Conservation (phyloP, 2,329 filamentous ascomycete genomes). For the Beauveria varroae region DNA sequence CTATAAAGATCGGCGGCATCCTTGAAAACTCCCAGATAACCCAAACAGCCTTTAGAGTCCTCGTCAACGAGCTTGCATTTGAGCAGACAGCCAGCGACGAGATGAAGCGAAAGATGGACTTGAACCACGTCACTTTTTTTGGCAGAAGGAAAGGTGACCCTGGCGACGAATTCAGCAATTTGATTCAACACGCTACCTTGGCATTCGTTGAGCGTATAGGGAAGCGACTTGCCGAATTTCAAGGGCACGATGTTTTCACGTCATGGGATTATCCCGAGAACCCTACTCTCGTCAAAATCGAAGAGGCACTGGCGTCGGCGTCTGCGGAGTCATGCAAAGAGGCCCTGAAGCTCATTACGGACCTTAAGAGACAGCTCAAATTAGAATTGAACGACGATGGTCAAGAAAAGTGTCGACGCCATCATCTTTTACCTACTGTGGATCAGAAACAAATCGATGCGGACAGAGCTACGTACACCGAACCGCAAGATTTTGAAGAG, state of each 20-base stretch:
- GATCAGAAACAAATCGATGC: constrained; percentile 16
- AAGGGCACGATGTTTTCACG: constrained; percentile 26
- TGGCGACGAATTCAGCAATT: constrained; percentile 47
- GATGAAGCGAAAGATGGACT: neutral
- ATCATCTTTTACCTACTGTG: neutral
- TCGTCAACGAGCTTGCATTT: constrained; percentile 57
- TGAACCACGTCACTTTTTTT: constrained; percentile 28
- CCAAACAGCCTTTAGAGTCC: constrained; percentile 46
- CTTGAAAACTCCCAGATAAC: constrained; percentile 36
- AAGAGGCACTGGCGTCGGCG: constrained; percentile 15
- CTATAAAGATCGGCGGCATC: constrained; percentile 47
- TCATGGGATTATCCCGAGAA: constrained; percentile 26
- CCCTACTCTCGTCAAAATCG: constrained; percentile 20
- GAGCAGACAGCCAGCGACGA: constrained; percentile 24
- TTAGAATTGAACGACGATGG: neutral
- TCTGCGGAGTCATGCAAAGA: constrained; percentile 6
- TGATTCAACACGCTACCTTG: constrained; percentile 51
- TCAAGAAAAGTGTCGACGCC: neutral
- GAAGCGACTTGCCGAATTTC: constrained; percentile 22
- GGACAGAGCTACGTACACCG: constrained; percentile 31
- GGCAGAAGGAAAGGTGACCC: constrained; percentile 40
- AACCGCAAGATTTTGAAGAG: constrained; percentile 20
- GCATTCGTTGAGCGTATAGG: constrained; percentile 41
- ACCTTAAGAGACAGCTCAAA: neutral
- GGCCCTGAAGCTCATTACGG: neutral